Conservation (phyloP, 768 basidiomycete species). For the Phylloporus sp. region DNA sequence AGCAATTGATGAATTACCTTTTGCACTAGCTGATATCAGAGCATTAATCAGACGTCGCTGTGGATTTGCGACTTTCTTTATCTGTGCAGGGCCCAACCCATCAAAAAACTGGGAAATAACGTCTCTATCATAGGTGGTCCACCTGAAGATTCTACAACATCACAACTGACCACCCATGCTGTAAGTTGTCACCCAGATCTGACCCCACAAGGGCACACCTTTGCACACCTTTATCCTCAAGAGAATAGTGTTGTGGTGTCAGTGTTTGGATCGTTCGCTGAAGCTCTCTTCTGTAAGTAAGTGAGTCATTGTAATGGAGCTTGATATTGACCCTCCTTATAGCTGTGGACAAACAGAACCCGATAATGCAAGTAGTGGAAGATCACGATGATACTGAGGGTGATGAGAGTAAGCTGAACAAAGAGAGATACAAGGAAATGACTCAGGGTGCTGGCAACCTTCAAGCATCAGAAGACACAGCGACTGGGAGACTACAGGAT, state of each 20-base stretch:
- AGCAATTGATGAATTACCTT: slow-evolving; percentile 1
- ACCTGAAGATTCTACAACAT: not conserved
- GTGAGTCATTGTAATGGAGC: not conserved
- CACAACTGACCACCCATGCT: not conserved
- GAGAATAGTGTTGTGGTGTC: not conserved
- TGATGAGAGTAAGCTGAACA: not conserved
- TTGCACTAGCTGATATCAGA: not conserved
- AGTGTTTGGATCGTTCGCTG: not conserved
- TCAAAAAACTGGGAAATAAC: slow-evolving; percentile 2
- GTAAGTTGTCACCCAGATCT: slow-evolving; percentile 1
- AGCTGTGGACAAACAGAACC: not conserved
- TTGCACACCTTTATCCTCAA: not conserved
- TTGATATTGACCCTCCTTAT: not conserved
- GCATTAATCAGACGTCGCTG: not conserved
- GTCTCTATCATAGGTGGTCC: not conserved
- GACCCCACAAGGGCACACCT: not conserved
- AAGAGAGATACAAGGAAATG: not conserved
- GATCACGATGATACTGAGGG: not conserved
- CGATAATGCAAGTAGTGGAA: not conserved
- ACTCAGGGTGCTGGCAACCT: no score
- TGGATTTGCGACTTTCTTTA: not conserved
- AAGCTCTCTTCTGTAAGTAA: not conserved
- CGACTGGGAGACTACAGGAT: not conserved
- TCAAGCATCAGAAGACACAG: not conserved
- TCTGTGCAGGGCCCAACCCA: slow-evolving; percentile 2